Evolutionary conservation across 495 filamentous ascomycete species (phyloP), one percentile per base, ranked within the genome.

Genomic region (Podospora comata): DNA sequence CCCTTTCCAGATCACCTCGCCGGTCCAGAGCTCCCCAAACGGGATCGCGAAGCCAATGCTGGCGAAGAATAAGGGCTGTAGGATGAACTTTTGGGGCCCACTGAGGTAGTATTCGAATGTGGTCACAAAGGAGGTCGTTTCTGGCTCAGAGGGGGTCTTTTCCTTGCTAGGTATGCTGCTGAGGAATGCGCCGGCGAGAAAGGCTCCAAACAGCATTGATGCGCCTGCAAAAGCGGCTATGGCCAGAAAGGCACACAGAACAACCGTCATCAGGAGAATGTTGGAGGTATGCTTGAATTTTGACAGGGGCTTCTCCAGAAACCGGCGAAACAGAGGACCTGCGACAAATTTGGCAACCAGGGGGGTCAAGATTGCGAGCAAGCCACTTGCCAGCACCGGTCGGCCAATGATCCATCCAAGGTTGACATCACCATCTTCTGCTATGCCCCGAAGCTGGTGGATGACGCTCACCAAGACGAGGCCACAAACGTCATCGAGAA

Each of bases 401-500:
- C 71, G 68, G 5, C 70, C 75, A 6, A 77, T 74, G 60, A 73
- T 73, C 75, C 75, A 77, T 1, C 73, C 73, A 0, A 77, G 62
- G 11, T 56, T 61, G 1, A 44, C 48, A 9, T 18, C 39, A 1
- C 62, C 60, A 23, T 69, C 65, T 16, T 48, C 39, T 7, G 70
- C 62, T 16, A 76, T 64, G 54, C 54, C 70, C 9, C 84, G 84
- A 26, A 85, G 76, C 15, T 79, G 80, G 7, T 83, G 78, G 54
- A 87, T 80, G 18, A 92, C 82, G 70, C 91, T 87, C 20, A 92
- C 88, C 85, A 94, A 90, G 1, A 95, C 85, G n/a, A 95, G 77
- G 0, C 92, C 91, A 18, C 91, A 83, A 1, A 95, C 90, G 79
- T 94, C 92, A 76, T 95, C 92, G 71, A 96, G 83, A 84, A 95